Evolutionary conservation across 2,329 filamentous ascomycete genomes (phyloP), one percentile per base, ranked within the genome.

Genomic region (Hypoxylon sp.): DNA sequence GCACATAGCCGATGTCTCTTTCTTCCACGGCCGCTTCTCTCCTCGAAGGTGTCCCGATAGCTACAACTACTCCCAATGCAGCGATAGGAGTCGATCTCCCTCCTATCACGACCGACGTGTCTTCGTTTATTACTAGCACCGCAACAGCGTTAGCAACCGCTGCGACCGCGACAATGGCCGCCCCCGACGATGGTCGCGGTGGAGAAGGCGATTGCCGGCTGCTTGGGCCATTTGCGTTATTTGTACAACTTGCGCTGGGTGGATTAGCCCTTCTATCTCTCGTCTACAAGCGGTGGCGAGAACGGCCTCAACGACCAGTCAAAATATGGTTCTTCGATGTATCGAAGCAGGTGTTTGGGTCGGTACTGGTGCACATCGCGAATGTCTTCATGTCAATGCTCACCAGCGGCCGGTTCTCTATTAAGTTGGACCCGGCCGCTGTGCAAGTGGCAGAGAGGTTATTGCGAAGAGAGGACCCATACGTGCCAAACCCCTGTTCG

Each of bases 301-400:
- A 99, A 82, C 87, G 93, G 63, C 95, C 96, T 1, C 95, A 98
- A 79, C 88, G 96, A 61, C 95, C 95, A 0, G 78, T 98, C 76
- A 97, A 97, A 86, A 94, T 99, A 72, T 99, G 96, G 95, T 94
- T 93, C 80, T 99, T 98, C 79, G 96, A 99, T 78, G 96, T 91
- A 24, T 97, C 93, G 32, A 99, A 99, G 84, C 96, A 99, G 84
- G 93, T 99, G 59, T 92, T 98, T 76, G 96, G 96, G 21, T 97
- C 94, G 31, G 91, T 94, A 50, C 86, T 99, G 79, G 89, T 98
- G 35, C 96, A 99, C 81, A 86, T 95, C 48, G 93, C 94, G 73
- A 99, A 99, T 78, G 86, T 99, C 58, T 89, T 97, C 80, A 97
- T 99, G 92, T 97, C 93, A 51, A 93, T 98, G 92, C 87, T 99